A percentile compares a stretch with the other conserved stretches of the same genome.
phyloP scores from a whole-genome alignment of 768 basidiomycete genomes.

The Rhizopogon rudus region DNA sequence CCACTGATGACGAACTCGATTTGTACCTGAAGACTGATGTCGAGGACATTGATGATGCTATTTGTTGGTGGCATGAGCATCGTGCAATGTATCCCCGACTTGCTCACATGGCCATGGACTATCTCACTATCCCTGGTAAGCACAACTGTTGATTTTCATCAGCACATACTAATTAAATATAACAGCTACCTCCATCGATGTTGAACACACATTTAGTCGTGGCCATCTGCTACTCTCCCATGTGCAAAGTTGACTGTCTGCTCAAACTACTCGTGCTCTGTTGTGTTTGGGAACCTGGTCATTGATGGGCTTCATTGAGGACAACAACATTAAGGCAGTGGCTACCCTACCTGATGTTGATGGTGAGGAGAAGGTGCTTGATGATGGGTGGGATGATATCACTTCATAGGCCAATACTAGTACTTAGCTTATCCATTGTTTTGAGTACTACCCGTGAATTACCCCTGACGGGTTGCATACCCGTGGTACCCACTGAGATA shows the following conservation, averaged over 20 bases:
- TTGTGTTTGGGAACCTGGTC: conserved; percentile 33
- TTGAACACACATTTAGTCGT: conserved; percentile 24
- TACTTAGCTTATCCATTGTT: background rate
- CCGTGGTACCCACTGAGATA: too few relatives aligned
- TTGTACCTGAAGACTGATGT: conserved; percentile 1
- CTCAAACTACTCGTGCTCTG: conserved; percentile 18
- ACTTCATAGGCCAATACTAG: background rate
- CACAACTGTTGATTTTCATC: background rate
- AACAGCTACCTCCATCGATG: conserved; percentile 28
- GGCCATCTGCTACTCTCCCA: conserved; percentile 23
- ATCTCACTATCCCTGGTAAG: conserved; percentile 11
- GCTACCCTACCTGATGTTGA: background rate
- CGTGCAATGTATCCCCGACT: conserved; percentile 16
- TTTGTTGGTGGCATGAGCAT: conserved; percentile 17
- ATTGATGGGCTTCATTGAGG: conserved; percentile 17
- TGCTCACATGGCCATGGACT: conserved; percentile 23
- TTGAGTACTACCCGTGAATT: background rate
- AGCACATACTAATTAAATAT: too few relatives aligned
- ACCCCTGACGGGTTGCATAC: background rate
- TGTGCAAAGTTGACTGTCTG: conserved; percentile 19
- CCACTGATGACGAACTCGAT: conserved; percentile 1
- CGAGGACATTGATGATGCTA: conserved; percentile 5
- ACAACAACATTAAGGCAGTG: conserved; percentile 13
- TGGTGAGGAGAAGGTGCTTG: conserved; percentile 1
- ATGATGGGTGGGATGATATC: conserved; percentile 3